A percentile compares a stretch with the other conserved stretches of the same genome.
Conservation (phyloP, 495 filamentous ascomycete species). For the Podospora tetraspora region DNA sequence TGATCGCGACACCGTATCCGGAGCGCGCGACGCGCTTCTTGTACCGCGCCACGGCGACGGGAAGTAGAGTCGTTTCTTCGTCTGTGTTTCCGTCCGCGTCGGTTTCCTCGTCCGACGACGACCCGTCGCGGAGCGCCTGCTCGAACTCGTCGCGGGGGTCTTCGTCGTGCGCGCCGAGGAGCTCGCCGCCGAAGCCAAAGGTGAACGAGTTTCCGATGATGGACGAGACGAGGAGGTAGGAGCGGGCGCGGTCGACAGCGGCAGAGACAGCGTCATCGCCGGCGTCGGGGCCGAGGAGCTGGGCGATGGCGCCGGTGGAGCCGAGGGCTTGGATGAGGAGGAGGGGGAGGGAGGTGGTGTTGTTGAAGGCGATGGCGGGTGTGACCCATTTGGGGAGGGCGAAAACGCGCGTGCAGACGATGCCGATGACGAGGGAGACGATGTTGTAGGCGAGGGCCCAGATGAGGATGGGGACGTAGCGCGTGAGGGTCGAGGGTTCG, state of each 20-base stretch:
- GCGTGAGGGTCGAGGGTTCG: constrained; percentile 44
- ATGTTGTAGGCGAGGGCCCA: constrained; percentile 36
- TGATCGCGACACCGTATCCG: constrained; percentile 24
- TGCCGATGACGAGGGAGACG: constrained; percentile 34
- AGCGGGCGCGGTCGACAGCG: constrained; percentile 58
- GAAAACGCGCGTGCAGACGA: constrained; percentile 32
- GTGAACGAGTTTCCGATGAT: constrained; percentile 34
- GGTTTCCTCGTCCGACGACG: background rate
- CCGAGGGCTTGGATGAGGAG: constrained; percentile 58
- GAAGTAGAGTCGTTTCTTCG: constrained; percentile 17
- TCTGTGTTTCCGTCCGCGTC: constrained; percentile 6
- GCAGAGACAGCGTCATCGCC: constrained; percentile 36
- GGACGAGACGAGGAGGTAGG: constrained; percentile 58
- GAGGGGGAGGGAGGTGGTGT: constrained; percentile 64
- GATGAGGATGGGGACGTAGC: constrained; percentile 49
- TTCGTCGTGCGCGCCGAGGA: constrained; percentile 36
- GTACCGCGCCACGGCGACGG: constrained; percentile 17
- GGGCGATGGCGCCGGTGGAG: constrained; percentile 54
- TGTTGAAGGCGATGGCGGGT: constrained; percentile 66
- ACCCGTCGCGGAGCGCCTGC: constrained; percentile 11
- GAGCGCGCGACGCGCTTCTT: constrained; percentile 8
- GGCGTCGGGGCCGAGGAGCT: constrained; percentile 41
- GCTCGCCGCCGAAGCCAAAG: constrained; percentile 57
- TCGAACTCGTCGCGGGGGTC: constrained; percentile 20
- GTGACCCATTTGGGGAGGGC: constrained; percentile 58